Conservation (phyloP, 2,329 filamentous ascomycete species). For the Penicillium crustosum region DNA sequence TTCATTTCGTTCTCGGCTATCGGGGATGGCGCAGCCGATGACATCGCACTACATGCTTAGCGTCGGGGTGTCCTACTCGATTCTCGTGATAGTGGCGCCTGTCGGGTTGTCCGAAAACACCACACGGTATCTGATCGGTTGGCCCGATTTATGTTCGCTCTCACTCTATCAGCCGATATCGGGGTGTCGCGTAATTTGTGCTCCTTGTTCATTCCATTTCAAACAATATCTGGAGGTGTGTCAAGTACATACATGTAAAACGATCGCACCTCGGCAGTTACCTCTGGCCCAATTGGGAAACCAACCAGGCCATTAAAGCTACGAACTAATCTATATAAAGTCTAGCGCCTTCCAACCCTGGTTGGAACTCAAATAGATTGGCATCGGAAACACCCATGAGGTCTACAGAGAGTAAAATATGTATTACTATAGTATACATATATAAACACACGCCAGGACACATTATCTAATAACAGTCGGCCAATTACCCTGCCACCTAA, state of each 20-base stretch:
- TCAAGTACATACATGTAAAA: background rate
- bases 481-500: slow-evolving; percentile 17
- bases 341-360: background rate
- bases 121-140: background rate
- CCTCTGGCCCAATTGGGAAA: background rate
- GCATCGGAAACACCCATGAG: too few species aligned
- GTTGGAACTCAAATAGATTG: background rate
- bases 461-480: background rate
- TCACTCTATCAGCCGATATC: background rate
- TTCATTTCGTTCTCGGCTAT: background rate
- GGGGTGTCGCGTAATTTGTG: background rate
- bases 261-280: rapidly evolving
- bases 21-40: background rate
- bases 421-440: background rate
- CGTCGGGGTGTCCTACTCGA: too few species aligned
- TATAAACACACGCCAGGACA: background rate
- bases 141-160: background rate
- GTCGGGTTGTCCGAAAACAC: background rate
- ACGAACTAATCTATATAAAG: background rate
- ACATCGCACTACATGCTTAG: background rate
- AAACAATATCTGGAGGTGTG: background rate
- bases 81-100: too few species aligned
- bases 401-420: background rate
- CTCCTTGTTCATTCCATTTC: background rate
- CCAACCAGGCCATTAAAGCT: background rate